Conservation (phyloP, 1,284 basidiomycete species). For the Trametes sp. region DNA sequence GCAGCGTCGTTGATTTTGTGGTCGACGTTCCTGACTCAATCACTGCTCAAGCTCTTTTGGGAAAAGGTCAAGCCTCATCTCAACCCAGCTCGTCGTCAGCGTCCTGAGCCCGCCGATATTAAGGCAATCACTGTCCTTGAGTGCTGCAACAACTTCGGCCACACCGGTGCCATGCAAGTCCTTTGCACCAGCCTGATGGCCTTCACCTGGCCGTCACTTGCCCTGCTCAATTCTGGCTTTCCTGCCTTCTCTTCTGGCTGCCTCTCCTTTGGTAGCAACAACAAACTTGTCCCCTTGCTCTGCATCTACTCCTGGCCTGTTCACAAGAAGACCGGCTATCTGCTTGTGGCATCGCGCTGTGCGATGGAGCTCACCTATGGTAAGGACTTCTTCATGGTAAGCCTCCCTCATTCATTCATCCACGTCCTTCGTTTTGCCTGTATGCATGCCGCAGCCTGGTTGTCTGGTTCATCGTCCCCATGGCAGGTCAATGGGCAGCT, state of each 20-base stretch:
- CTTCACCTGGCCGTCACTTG: background rate
- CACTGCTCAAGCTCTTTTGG: too few species aligned
- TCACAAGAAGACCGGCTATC: background rate
- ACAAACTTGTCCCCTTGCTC: too few species aligned
- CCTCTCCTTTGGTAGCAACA: background rate
- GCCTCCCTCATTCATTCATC: too few species aligned
- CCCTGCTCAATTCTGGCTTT: background rate
- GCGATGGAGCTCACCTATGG: constrained; percentile 7
- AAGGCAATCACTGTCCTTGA: background rate
- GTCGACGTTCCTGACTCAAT: too few species aligned
- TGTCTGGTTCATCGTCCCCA: too few species aligned
- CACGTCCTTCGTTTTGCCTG: too few species aligned
- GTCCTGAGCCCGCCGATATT: too few species aligned
- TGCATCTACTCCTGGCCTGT: background rate
- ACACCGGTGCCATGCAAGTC: background rate
- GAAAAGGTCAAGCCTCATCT: too few species aligned
- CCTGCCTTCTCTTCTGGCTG: background rate
- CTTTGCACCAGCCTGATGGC: background rate
- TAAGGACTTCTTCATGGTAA: too few species aligned
- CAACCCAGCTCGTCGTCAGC: background rate
- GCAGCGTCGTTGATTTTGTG: too few species aligned
- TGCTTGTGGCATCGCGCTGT: background rate
- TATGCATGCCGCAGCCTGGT: too few species aligned
- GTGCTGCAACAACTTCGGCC: background rate
- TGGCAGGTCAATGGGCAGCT: too few species aligned